Evolutionary conservation across 192 early-diverging fungal genomes (phyloP).

Genomic region (Spizellomyces punctatus): DNA sequence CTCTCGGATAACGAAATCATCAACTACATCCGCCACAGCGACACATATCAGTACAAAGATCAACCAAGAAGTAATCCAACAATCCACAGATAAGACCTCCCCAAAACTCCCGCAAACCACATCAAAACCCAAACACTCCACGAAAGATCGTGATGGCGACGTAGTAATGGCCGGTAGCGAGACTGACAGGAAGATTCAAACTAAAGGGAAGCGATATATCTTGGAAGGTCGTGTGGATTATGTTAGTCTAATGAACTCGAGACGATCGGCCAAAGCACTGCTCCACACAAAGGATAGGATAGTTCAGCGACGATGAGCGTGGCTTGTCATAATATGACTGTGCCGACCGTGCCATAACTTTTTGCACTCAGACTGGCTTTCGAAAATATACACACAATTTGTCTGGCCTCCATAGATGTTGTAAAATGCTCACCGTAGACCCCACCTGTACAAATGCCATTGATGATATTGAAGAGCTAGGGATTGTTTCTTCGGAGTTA

Average conservation of each 20-base stretch:
- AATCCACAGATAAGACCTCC: neutral
- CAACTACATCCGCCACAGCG: neutral
- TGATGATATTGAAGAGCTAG: slow-evolving; percentile 18
- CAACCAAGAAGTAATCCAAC: slow-evolving; percentile 1
- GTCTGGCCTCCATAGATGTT: too few species aligned
- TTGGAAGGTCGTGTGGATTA: slow-evolving; percentile 25
- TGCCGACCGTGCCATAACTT: too few species aligned
- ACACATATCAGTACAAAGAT: neutral
- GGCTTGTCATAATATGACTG: neutral
- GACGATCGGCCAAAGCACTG: slow-evolving; percentile 9
- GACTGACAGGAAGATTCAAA: neutral
- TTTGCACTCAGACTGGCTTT: too few species aligned
- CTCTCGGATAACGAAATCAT: neutral
- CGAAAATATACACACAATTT: too few species aligned
- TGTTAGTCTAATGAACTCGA: slow-evolving; percentile 22
- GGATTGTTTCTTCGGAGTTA: neutral
- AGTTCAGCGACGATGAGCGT: neutral
- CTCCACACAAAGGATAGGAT: neutral
- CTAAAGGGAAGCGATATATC: slow-evolving; percentile 2
- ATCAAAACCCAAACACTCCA: neutral
- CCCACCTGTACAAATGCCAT: neutral
- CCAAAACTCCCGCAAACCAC: neutral
- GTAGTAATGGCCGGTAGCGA: neutral
- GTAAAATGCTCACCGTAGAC: too few species aligned
- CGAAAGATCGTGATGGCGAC: neutral